Evolutionary conservation across 345 rosid genomes (phyloP).

Genomic region (Hibiscus tridactylites): DNA sequence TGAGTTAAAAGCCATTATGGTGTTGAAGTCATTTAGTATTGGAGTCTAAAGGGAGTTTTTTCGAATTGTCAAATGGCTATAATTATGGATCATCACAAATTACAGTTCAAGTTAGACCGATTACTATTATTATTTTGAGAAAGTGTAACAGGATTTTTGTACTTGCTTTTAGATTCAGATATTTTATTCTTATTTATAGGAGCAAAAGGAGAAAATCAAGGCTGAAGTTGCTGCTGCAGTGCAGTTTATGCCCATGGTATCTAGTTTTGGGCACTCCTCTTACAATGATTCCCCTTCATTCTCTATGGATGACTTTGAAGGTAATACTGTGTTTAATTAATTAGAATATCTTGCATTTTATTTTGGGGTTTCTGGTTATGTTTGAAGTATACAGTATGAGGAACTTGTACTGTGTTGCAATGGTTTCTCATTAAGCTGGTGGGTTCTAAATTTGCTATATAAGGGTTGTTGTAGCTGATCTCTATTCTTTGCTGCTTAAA

Average conservation of each 20-base stretch:
- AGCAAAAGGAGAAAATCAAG: conserved; percentile 58
- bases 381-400: not conserved
- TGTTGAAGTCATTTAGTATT: not conserved
- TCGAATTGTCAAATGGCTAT: not conserved
- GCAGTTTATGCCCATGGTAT: conserved; percentile 35
- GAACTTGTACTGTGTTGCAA: not conserved
- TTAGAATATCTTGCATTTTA: not conserved
- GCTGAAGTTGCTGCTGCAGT: conserved; percentile 61
- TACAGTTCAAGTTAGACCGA: not conserved
- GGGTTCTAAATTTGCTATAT: not conserved
- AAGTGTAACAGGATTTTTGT: not conserved
- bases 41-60: not conserved
- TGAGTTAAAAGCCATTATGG: not conserved
- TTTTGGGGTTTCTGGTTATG: not conserved
- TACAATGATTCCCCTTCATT: conserved; percentile 41
- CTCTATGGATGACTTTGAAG: conserved; percentile 86
- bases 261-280: conserved; percentile 36
- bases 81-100: not conserved
- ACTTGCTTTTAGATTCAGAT: conserved; percentile 12
- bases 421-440: not conserved
- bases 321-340: conserved; percentile 22
- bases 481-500: not conserved
- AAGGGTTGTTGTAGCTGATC: not conserved
- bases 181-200: conserved; percentile 39
- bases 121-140: not conserved